These are phyloP conservation scores for Penicillium cinerascens DNA, from an alignment of 495 filamentous ascomycete genomes.

Conservation along the genomic window DNA sequence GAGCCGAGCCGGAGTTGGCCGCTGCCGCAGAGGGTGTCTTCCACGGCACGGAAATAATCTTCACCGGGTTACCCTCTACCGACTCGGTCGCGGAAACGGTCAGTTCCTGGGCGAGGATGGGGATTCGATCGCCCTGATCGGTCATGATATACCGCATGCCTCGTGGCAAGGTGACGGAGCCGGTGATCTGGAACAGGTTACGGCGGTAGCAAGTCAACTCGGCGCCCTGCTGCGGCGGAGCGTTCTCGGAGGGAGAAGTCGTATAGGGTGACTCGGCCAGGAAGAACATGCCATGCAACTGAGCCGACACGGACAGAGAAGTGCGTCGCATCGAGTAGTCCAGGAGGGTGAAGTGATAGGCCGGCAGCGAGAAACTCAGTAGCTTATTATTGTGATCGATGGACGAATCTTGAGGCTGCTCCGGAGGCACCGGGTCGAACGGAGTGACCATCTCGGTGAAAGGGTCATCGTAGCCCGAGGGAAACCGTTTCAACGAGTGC, in stretches of 20 bases:
- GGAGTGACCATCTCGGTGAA: conserved; percentile 53
- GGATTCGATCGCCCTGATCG: conserved; percentile 72
- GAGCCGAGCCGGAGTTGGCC: conserved; percentile 55
- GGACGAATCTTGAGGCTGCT: conserved; percentile 40
- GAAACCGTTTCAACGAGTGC: conserved; percentile 37
- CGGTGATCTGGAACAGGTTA: conserved; percentile 86
- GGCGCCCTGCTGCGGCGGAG: conserved; percentile 57
- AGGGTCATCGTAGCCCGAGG: conserved; percentile 63
- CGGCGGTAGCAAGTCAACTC: conserved; percentile 91
- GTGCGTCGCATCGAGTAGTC: conserved; percentile 62
- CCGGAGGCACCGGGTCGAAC: conserved; percentile 48
- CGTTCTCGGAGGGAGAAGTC: conserved; percentile 58
- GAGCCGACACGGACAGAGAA: conserved; percentile 66
- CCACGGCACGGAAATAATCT: conserved; percentile 92
- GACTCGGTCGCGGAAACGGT: conserved; percentile 85
- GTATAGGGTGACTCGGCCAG: conserved; percentile 79
- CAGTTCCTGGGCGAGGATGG: conserved; percentile 70
- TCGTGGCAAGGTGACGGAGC: conserved; percentile 72
- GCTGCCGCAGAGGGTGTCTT: conserved; percentile 63
- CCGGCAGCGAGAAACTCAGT: conserved; percentile 71
- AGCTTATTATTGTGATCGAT: conserved; percentile 75
- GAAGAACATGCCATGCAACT: conserved; percentile 94
- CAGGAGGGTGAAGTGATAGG: conserved; percentile 64
- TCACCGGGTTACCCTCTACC: conserved; percentile 81
- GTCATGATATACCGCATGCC: conserved; percentile 69